Base-by-base conservation (phyloP, 2,329 filamentous ascomycete genomes). In the Alternaria alternata region DNA sequence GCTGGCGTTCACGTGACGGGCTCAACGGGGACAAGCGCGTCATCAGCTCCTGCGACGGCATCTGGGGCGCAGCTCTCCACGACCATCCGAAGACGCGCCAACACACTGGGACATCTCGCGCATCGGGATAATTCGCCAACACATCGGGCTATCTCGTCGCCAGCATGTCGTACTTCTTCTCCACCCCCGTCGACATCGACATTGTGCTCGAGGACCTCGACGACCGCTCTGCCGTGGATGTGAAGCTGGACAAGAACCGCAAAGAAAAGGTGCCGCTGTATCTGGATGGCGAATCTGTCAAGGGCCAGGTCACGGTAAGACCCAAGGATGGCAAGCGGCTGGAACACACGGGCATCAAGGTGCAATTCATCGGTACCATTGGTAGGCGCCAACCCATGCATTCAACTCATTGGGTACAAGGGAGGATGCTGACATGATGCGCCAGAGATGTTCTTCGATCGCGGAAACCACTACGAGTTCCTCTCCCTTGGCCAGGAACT, bases 391-490 rank as follows among this genome's bases (percentile, higher is more conserved):
- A 44, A 24, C 22, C 22, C 18, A 18, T 18, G 18, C 18, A 18
- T 18, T 18, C 18, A 18, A 18, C 18, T 18, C 18, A 18, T 18
- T 18, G 18, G 18, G 18, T 18, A 18, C 18, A 18, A 18, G 18
- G 18, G 18, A 18, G 18, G 18, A 18, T 18, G 18, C 22, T 24
- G 22, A 24, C 22, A 24, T 24, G 18, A 24, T 18, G 48, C 52
- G 44, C 38, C 58, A 96, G 95, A 99, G 80, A 99, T 99, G 95
- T 99, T 98, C 87, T 99, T 97, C 81, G 95, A 99, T 80, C 92
- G 95, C 76, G 94, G 94, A 73, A 99, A 97, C 80, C 95, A 98
- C 83, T 97, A 99, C 85, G 95, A 99, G 82, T 99, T 99, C 81
- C 90, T 99, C 61, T 97, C 93, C 36, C 88, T 98, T 28, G 94